These are phyloP conservation scores for Candida ulmi DNA, from an alignment of 805 yeast genomes.

Conservation along the genomic window DNA sequence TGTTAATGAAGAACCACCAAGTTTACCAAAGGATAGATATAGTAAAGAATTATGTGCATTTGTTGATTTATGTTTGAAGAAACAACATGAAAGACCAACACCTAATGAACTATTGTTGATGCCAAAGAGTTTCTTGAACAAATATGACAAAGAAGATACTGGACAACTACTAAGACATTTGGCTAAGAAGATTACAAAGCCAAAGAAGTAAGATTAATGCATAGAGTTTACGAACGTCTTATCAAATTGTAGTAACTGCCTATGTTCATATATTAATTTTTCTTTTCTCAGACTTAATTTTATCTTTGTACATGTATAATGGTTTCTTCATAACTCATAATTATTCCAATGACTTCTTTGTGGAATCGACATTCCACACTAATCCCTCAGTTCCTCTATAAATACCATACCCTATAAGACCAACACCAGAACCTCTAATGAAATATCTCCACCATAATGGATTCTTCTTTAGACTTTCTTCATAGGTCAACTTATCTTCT, in stretches of 20 bases:
- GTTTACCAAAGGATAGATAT: conserved; percentile 39
- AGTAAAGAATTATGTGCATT: conserved; percentile 53
- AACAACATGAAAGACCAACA: conserved; percentile 59
- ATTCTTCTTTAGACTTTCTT: conserved; percentile 29
- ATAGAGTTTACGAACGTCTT: no score
- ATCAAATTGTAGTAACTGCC: no score
- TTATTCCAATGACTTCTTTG: neutral
- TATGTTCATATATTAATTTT: no score
- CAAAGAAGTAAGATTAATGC: conserved; percentile 7
- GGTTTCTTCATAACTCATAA: no score
- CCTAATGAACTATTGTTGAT: conserved; percentile 60
- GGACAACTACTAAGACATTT: conserved; percentile 34
- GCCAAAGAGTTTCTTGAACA: conserved; percentile 26
- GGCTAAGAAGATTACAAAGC: conserved; percentile 34
- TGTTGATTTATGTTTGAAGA: conserved; percentile 69
- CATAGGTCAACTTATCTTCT: conserved; percentile 30
- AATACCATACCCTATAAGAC: conserved; percentile 50
- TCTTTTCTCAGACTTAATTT: no score
- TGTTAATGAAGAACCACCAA: conserved; percentile 89
- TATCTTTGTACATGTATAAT: no score
- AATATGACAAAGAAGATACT: conserved; percentile 28
- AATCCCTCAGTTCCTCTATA: conserved; percentile 62
- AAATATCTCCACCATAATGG: conserved; percentile 62
- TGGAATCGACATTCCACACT: conserved; percentile 36
- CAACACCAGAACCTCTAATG: conserved; percentile 48